phyloP scores from a whole-genome alignment of 2,329 filamentous ascomycete genomes.

The Aurifilum marmelostoma region DNA sequence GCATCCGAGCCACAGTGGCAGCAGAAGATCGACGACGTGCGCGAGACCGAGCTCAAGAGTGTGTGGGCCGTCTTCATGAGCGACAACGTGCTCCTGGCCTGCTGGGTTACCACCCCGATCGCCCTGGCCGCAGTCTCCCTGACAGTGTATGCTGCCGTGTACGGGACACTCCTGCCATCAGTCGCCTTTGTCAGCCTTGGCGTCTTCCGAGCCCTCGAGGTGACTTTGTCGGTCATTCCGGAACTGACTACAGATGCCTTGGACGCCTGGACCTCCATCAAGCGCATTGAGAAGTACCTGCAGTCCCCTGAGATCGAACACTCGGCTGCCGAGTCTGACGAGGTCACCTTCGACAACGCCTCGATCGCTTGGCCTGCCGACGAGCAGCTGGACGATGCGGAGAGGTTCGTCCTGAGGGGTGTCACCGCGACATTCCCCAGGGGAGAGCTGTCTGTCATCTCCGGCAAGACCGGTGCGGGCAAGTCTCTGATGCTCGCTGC shows the following conservation, averaged over 20 bases:
- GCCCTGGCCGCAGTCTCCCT: conserved; percentile 73
- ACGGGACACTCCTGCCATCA: conserved; percentile 68
- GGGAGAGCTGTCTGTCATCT: conserved; percentile 72
- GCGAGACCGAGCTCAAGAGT: conserved; percentile 67
- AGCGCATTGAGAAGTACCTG: conserved; percentile 73
- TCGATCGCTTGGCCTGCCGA: conserved; percentile 77
- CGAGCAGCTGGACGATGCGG: conserved; percentile 56
- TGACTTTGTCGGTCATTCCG: conserved; percentile 70
- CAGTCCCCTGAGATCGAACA: conserved; percentile 65
- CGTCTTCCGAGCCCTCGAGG: conserved; percentile 74
- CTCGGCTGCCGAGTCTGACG: conserved; percentile 57
- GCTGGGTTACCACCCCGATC: conserved; percentile 75
- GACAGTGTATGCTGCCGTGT: conserved; percentile 65
- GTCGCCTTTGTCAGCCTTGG: conserved; percentile 80
- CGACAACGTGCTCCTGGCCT: conserved; percentile 65
- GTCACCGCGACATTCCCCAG: conserved; percentile 68
- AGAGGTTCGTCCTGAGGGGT: conserved; percentile 67
- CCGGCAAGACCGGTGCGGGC: conserved; percentile 76
- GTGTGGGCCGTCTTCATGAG: conserved; percentile 69
- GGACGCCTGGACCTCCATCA: conserved; percentile 73
- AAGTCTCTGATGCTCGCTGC: conserved; percentile 76
- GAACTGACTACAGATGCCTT: conserved; percentile 72
- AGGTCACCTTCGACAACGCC: conserved; percentile 68
- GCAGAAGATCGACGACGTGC: conserved; percentile 64
- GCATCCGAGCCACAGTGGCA: conserved; percentile 78